Percentiles rank a stretch among this genome's conserved stretches.
These are phyloP conservation scores for Chaetomium tenue DNA, from an alignment of 495 filamentous ascomycete species.

Conservation along the genomic window DNA sequence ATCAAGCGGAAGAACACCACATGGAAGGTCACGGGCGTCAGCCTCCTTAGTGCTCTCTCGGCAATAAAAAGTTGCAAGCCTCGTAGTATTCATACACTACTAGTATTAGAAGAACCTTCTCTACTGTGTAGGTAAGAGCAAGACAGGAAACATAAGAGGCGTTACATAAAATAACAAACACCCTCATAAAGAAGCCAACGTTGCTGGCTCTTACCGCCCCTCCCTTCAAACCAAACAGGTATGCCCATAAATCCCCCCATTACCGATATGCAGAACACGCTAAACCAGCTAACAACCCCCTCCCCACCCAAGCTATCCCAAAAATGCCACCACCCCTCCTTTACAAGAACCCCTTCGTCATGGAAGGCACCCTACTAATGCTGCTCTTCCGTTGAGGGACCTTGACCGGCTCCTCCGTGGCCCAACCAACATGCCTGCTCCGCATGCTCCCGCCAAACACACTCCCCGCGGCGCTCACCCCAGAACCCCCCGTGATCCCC, in stretches of 20 bases:
- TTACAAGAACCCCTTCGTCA: slow-evolving; percentile 58
- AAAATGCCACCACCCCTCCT: not conserved
- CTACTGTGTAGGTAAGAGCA: not conserved
- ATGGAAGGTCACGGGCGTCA: too few relatives aligned
- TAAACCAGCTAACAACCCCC: not conserved
- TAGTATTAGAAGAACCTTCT: too few relatives aligned
- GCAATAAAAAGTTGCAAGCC: too few relatives aligned
- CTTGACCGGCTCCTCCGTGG: slow-evolving; percentile 43
- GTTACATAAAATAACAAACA: not conserved
- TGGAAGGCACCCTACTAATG: slow-evolving; percentile 49
- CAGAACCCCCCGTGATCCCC: slow-evolving; percentile 21
- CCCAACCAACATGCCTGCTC: slow-evolving; percentile 33
- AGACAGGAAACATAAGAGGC: not conserved
- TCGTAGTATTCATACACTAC: too few relatives aligned
- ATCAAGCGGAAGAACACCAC: too few relatives aligned
- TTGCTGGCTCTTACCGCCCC: not conserved
- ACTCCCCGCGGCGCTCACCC: not conserved
- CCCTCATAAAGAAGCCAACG: not conserved
- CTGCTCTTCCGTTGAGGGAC: slow-evolving; percentile 57
- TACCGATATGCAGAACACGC: slow-evolving; percentile 12
- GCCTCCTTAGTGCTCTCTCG: too few relatives aligned
- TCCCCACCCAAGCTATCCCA: not conserved
- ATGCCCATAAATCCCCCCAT: not conserved
- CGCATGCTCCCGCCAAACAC: slow-evolving; percentile 25
- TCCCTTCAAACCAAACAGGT: not conserved